Evolutionary conservation across 164 flowering plant genomes (phyloP).

Genomic region (Vitis riparia): DNA sequence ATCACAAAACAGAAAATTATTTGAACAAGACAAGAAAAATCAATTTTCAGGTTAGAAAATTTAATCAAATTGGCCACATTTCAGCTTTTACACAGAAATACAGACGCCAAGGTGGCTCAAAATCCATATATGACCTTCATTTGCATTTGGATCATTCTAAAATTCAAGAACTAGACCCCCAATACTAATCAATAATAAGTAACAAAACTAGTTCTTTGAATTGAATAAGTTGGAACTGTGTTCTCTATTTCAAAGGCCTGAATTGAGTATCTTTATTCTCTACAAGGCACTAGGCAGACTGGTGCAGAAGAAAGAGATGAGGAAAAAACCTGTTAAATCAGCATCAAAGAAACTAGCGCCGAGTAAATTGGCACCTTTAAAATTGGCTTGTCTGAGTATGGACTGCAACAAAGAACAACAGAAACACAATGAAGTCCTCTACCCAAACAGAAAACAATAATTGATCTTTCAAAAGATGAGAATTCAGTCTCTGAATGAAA

Average conservation of each 20-base stretch:
- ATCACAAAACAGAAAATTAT: background rate
- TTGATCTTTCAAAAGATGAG: too few relatives aligned
- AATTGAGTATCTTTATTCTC: too few relatives aligned
- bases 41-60: too few relatives aligned
- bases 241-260: too few relatives aligned
- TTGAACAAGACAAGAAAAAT: background rate
- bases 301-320: background rate
- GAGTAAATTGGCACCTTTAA: conserved; percentile 80
- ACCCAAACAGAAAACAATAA: too few relatives aligned
- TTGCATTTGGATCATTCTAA: background rate
- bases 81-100: too few relatives aligned
- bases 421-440: background rate
- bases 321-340: conserved; percentile 79
- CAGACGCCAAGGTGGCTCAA: too few relatives aligned
- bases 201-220: background rate
- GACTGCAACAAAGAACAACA: conserved; percentile 46
- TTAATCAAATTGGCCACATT: too few relatives aligned
- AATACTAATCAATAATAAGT: background rate
- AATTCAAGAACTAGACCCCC: background rate
- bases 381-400: conserved; percentile 86
- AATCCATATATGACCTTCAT: background rate
- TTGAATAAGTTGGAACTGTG: too few relatives aligned
- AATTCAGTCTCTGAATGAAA: too few relatives aligned
- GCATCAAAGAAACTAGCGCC: conserved; percentile 99
- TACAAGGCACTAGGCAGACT: too few relatives aligned